These are phyloP conservation scores for Penicillium sp. DNA, from an alignment of 2,329 filamentous ascomycete species.

Conservation along the genomic window DNA sequence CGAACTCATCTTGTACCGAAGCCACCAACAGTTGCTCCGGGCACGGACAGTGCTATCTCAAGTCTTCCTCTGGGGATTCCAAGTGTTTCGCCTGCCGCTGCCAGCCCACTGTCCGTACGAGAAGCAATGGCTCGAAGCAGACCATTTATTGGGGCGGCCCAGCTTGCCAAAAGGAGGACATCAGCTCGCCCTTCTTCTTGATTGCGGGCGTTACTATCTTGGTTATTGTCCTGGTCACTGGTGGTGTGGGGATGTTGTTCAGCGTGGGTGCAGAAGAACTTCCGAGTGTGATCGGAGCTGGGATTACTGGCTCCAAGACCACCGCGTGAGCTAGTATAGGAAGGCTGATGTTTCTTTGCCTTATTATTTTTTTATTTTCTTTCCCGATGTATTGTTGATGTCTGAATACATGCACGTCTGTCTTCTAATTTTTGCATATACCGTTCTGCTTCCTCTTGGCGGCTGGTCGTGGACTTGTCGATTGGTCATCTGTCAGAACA, in stretches of 20 bases:
- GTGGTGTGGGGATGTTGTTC: constrained; percentile 72
- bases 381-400: too few relatives aligned
- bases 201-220: constrained; percentile 68
- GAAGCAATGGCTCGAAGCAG: constrained; percentile 47
- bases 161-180: constrained; percentile 84
- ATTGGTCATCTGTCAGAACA: too few relatives aligned
- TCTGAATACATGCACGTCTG: too few relatives aligned
- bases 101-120: constrained; percentile 49
- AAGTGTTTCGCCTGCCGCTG: constrained; percentile 79
- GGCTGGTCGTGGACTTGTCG: too few relatives aligned
- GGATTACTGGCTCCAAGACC: constrained; percentile 65
- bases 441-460: too few relatives aligned
- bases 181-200: constrained; percentile 84
- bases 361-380: background rate
- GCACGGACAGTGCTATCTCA: constrained; percentile 70
- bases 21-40: constrained; percentile 74
- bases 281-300: constrained; percentile 92
- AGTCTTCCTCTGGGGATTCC: constrained; percentile 48
- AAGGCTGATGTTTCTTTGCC: background rate
- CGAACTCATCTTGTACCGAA: constrained; percentile 60
- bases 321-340: constrained; percentile 33
- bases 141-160: constrained; percentile 74
- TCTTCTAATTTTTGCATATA: too few relatives aligned
- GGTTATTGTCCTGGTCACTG: constrained; percentile 61
- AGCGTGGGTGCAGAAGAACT: constrained; percentile 80